These are phyloP conservation scores for Cyclanthera cordifolia DNA, from an alignment of 306 rosid species.

Conservation along the genomic window DNA sequence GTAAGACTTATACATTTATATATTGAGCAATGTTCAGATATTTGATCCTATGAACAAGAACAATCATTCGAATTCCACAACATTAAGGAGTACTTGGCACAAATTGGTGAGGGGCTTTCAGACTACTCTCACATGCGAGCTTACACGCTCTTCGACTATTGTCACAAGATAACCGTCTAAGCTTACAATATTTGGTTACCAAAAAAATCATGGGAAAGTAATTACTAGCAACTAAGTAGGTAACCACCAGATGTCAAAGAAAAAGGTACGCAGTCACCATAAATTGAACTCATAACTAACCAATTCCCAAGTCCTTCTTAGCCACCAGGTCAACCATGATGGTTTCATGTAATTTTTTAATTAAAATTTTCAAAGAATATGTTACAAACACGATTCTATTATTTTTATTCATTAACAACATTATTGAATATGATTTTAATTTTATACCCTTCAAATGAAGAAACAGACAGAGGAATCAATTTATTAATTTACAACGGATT, in stretches of 20 bases:
- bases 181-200: no score
- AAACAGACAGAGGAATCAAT: background rate
- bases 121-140: no score
- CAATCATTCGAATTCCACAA: background rate
- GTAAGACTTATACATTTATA: background rate
- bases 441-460: background rate
- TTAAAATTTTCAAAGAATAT: background rate
- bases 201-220: no score
- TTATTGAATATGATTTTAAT: background rate
- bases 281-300: no score
- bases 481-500: no score
- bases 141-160: no score
- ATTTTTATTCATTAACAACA: background rate
- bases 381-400: background rate
- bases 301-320: no score
- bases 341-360: background rate
- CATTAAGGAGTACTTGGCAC: background rate
- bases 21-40: background rate
- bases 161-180: no score
- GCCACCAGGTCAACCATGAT: no score
- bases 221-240: no score
- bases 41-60: conserved; percentile 1
- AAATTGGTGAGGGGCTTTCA: background rate
- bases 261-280: no score
- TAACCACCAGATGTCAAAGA: no score